Conservation (phyloP, 352 stramenopile species). For the Pythium sp. region DNA sequence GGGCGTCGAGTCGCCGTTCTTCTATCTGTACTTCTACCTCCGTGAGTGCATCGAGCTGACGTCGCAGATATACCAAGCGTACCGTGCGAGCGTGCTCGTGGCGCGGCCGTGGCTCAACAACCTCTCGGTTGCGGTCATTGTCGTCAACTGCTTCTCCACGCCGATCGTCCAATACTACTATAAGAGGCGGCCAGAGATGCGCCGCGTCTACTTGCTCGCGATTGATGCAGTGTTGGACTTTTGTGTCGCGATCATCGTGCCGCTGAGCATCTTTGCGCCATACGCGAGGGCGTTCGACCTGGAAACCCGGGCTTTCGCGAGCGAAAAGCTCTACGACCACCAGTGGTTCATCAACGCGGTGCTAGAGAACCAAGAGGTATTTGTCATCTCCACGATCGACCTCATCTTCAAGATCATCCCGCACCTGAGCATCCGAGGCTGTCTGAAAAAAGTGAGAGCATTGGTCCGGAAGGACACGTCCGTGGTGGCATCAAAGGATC, state of each 20-base stretch:
- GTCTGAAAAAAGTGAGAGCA: constrained; percentile 17
- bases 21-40: constrained; percentile 28
- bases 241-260: constrained; percentile 13
- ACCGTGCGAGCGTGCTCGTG: constrained; percentile 41
- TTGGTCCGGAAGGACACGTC: constrained; percentile 21
- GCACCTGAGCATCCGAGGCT: constrained; percentile 20
- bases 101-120: constrained; percentile 50
- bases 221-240: constrained; percentile 19
- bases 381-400: constrained; percentile 18
- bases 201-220: constrained; percentile 5
- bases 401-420: constrained; percentile 23
- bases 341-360: constrained; percentile 18
- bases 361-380: constrained; percentile 21
- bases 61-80: constrained; percentile 43
- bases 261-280: constrained; percentile 19
- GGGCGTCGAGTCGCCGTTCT: constrained; percentile 32
- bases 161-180: constrained; percentile 14
- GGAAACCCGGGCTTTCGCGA: constrained; percentile 5
- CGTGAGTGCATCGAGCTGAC: constrained; percentile 43
- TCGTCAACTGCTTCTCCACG: constrained; percentile 24
- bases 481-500: background rate
- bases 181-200: constrained; percentile 7
- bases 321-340: constrained; percentile 17
- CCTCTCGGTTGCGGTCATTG: constrained; percentile 36
- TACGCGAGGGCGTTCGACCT: constrained; percentile 13